phyloP scores from a whole-genome alignment of 176 grass and related monocot genomes.

The Triticum dicoccoides region DNA sequence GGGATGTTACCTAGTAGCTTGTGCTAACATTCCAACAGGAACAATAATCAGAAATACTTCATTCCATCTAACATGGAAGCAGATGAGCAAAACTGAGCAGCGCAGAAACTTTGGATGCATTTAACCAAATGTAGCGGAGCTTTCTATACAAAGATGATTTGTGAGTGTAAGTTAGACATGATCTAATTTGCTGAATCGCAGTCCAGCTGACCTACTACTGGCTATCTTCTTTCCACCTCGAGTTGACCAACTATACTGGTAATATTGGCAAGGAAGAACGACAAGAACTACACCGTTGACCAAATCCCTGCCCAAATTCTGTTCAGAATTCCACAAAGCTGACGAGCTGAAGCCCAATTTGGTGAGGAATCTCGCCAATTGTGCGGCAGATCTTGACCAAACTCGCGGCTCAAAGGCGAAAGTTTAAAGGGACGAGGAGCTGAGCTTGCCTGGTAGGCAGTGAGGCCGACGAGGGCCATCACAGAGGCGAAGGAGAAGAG shows the following conservation, averaged over 20 bases:
- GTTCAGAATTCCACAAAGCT: neutral
- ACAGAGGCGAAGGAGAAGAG: slow-evolving; percentile 69
- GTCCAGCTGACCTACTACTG: neutral
- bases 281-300: slow-evolving; percentile 22
- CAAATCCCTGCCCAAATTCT: neutral
- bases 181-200: neutral
- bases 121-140: neutral
- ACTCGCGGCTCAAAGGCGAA: neutral
- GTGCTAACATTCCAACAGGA: slow-evolving; percentile 1
- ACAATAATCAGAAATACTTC: neutral
- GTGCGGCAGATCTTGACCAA: slow-evolving; percentile 2
- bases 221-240: slow-evolving; percentile 4
- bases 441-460: slow-evolving; percentile 63
- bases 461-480: slow-evolving; percentile 70
- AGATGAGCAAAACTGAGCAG: neutral
- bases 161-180: neutral
- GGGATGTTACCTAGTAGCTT: neutral
- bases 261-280: neutral
- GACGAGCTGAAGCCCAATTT: neutral
- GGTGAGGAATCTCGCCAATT: neutral
- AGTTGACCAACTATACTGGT: neutral
- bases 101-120: neutral
- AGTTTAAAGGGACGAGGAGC: neutral
- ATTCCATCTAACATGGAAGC: neutral
- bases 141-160: neutral